Conservation (phyloP, 805 yeast genomes). For the Komagataella pseudopastoris region DNA sequence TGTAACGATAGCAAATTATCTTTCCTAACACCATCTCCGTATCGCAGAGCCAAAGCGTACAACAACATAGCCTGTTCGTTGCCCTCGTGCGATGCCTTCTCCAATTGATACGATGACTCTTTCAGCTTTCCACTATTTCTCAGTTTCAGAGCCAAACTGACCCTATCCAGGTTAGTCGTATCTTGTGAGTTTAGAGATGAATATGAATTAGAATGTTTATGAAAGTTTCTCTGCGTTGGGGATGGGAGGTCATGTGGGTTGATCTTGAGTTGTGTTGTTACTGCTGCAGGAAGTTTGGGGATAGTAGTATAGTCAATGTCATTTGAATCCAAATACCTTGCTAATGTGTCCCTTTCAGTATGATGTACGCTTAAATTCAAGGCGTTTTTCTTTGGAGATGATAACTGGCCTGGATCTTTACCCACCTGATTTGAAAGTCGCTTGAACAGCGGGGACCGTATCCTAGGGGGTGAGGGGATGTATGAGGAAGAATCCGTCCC, state of each 20-base stretch:
- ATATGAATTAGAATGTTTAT: background rate
- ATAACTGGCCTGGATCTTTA: background rate
- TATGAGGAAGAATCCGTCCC: background rate
- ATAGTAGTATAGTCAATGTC: background rate
- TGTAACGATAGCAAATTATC: constrained; percentile 39
- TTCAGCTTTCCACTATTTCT: constrained; percentile 46
- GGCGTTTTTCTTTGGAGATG: background rate
- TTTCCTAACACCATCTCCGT: constrained; percentile 55
- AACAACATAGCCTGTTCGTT: constrained; percentile 53
- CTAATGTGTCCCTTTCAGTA: background rate
- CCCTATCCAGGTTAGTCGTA: constrained; percentile 18
- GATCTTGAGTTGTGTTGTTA: background rate
- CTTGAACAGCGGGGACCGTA: background rate
- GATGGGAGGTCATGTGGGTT: background rate
- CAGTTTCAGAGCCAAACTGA: constrained; percentile 30
- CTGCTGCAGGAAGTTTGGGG: background rate
- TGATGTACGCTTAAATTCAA: background rate
- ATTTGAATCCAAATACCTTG: background rate
- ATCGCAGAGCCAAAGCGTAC: constrained; percentile 52
- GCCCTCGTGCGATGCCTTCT: constrained; percentile 50
- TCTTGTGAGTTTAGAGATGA: constrained; percentile 15
- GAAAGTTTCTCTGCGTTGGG: background rate
- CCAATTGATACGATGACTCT: constrained; percentile 59
- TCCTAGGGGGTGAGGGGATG: background rate
- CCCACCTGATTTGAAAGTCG: background rate